Base-by-base conservation (phyloP, 306 rosid species). In the Vicia sativa region DNA sequence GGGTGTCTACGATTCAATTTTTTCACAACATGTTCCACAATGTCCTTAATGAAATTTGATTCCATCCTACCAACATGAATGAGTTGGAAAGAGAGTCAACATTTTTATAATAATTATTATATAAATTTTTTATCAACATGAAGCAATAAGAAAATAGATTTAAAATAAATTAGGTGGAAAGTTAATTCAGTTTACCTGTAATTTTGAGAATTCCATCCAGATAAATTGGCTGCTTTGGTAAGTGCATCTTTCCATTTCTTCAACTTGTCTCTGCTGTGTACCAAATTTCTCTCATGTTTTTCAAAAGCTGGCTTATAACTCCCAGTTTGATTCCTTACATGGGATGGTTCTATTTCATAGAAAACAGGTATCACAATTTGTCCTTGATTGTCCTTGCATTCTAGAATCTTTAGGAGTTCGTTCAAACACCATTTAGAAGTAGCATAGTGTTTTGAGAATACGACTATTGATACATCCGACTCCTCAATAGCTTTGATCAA, bases 181-280 rank as follows among this genome's bases (percentile, higher is more conserved):
- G n/a, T n/a, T n/a, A n/a, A n/a, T n/a, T n/a, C n/a, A n/a, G n/a
- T n/a, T n/a, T n/a, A n/a, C n/a, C 23, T 29, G 14, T 44, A 15
- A 25, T 42, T 59, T 34, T 0, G 3, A 9, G 26, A 45, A 49
- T 71, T 12, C 46, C 48, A 71, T 2, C 75, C 75, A 18, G 44
- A 11, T 52, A 71, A 58, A 18, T 45, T 59, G 8, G 75, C 38
- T 45, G 49, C 67, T 18, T 29, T 9, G 0, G 26, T 31, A 9
- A 71, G 75, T 19, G 75, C 68, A 8, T 0, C 11, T 59, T 26
- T 71, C 75, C 75, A 71, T 58, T 31, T 59, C 3, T 45, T 14
- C 26, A 71, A 6, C 49, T 1, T 59, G 2, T 45, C 68, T 28
- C 44, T 34, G 15, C 3, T 15, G 10, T 0, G 13, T 2, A 19